phyloP scores from a whole-genome alignment of 768 basidiomycete genomes.

The Lanmaoa rubissima region DNA sequence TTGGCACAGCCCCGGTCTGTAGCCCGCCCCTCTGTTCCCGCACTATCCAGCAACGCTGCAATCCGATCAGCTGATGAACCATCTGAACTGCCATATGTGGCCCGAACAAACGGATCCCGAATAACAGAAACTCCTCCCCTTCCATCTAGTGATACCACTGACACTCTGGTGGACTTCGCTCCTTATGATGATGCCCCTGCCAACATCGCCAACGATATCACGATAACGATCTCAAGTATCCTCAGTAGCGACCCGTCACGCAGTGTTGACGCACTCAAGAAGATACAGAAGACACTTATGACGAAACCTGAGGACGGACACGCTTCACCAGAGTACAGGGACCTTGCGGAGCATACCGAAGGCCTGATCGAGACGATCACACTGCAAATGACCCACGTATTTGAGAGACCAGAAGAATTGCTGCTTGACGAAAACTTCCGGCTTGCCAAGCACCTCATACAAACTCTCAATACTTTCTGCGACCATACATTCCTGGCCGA shows the following conservation, averaged over 20 bases:
- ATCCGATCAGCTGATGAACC: slow-evolving; percentile 25
- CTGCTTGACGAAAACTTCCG: slow-evolving; percentile 80
- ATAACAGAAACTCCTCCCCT: slow-evolving; percentile 13
- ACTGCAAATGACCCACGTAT: slow-evolving; percentile 88
- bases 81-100: slow-evolving; percentile 32
- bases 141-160: slow-evolving; percentile 26
- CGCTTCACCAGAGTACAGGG: slow-evolving; percentile 66
- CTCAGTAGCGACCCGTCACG: slow-evolving; percentile 81
- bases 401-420: slow-evolving; percentile 77
- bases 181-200: slow-evolving; percentile 21
- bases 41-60: slow-evolving; percentile 23
- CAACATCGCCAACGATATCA: slow-evolving; percentile 54
- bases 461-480: slow-evolving; percentile 92
- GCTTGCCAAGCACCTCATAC: slow-evolving; percentile 95
- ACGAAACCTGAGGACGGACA: slow-evolving; percentile 72
- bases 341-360: slow-evolving; percentile 76
- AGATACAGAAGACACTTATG: slow-evolving; percentile 82
- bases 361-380: slow-evolving; percentile 89
- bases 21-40: slow-evolving; percentile 31
- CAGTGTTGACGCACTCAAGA: slow-evolving; percentile 93
- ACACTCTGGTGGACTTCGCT: slow-evolving; percentile 35
- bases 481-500: slow-evolving; percentile 87
- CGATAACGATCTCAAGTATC: slow-evolving; percentile 83
- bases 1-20: slow-evolving; percentile 60
- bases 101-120: slow-evolving; percentile 17